Base-by-base conservation (phyloP, 768 basidiomycete species). In the Boletus vermiculosoides region DNA sequence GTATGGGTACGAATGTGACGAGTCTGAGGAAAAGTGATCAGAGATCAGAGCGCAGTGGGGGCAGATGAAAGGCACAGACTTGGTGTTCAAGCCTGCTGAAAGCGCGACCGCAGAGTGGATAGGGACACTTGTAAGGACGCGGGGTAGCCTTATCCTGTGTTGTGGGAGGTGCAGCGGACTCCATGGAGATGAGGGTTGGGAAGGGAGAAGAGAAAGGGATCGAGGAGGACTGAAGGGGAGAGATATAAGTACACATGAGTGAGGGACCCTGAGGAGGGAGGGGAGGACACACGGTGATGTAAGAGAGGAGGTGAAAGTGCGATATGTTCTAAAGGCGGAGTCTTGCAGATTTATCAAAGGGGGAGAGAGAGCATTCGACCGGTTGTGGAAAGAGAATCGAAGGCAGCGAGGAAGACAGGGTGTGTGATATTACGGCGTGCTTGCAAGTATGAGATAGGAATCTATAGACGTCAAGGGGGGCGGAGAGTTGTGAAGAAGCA, bases 1-100 rank as follows among this genome's bases (percentile, higher is more conserved):
- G 96, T 99, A 73, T 99, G 96, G 0, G 95, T 99, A 57, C 96
- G 89, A 53, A 98, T 97, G 69, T 99, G 96, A 60, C 96, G 88
- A 20, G 96, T 99, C 92, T 98, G 72, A 0, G 36, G 41, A 34
- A 37, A 46, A 12, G 34, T 28, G 58, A 66, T 63, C 55, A 54
- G 56, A 42, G 61, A 66, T 57, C 57, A 56, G 56, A 53, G 61
- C 52, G 59, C 57, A 53, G 52, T 34, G 42, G 54, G 15, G 18
- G 41, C 13, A 50, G 50, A 58, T 39, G 53, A 54, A 62, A 53
- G 45, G 28, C 2, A 73, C 80, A 58, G 64, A 90, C 94, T 84
- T 95, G 94, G 73, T 99, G 96, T 72, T 99, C 96, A 23, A 98
- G 84, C 55, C 96, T 80, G 67, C 91, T 94, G 74, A 99, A 99